Evolutionary conservation across 2,329 filamentous ascomycete species (phyloP), one percentile per base, ranked within the genome.

Genomic region (Elsinoe fawcettii): DNA sequence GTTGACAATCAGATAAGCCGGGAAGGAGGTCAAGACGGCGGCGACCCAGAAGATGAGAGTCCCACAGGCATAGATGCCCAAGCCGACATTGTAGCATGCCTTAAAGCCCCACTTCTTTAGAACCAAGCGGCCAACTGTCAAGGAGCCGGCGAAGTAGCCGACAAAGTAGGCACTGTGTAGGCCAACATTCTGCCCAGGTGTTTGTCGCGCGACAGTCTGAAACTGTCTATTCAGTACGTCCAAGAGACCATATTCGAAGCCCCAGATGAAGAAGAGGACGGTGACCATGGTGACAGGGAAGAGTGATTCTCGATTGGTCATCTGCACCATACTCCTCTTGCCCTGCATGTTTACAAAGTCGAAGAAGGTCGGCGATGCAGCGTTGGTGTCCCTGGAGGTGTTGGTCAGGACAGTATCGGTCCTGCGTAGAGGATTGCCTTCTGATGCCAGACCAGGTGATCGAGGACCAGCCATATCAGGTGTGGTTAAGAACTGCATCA

Each of bases 231-330:
- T 95, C 25, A 96, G 79, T 0, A 85, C 86, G 65, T 93, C 90
- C 5, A 96, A 76, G 1, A 96, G 78, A 0, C 91, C 91, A 64
- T 96, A 96, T 0, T 90, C 90, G 58, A 96, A 86, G 0, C 91
- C 91, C 90, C 90, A 95, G 2, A 96, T 75, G 62, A 95, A 84
- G 72, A 96, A 95, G 0, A 96, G 75, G 5, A 91, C 80, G 1
- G 87, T 88, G 20, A 95, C 89, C 61, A 89, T 76, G 14, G 80
- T 78, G 65, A 87, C 85, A 61, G 89, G 88, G 61, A 84, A 86
- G 62, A 87, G 73, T 0, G 85, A 87, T 61, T 90, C 86, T 9
- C 72, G 68, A 1, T 77, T 77, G 1, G 80, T 82, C 58, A 83
- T 81, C 20, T 82, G 76, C 6, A 89, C 80, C 75, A 90, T 84